Conservation (phyloP, 1,284 basidiomycete species). For the Papiliotrema nemorosa region DNA sequence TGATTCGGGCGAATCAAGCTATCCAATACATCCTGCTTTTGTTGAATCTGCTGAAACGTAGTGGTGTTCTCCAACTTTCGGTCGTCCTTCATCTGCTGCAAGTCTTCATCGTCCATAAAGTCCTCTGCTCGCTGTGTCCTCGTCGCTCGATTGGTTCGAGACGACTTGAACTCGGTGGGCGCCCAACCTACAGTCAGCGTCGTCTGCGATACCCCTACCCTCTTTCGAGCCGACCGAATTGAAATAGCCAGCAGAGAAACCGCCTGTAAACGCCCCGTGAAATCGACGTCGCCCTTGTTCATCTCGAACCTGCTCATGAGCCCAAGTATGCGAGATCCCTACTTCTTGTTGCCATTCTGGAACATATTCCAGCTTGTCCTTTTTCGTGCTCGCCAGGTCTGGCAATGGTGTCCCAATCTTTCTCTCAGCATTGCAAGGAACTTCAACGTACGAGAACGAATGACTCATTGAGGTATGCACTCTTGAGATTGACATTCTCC, state of each 20-base stretch:
- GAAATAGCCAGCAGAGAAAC: constrained; percentile 96
- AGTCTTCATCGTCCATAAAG: constrained; percentile 98
- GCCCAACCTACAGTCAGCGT: constrained; percentile 70
- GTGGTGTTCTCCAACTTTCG: constrained; percentile 61
- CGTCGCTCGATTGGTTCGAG: constrained; percentile 63
- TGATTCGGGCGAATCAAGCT: constrained; percentile 47
- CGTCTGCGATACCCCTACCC: constrained; percentile 55
- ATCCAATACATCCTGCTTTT: constrained; percentile 54
- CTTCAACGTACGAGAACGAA: constrained; percentile 69
- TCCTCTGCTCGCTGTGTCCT: constrained; percentile 72
- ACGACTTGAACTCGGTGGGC: constrained; percentile 85
- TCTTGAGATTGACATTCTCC: constrained; percentile 67
- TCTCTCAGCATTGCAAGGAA: constrained; percentile 8
- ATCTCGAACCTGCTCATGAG: constrained; percentile 61
- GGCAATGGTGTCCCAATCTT: constrained; percentile 87
- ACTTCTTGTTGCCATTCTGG: constrained; percentile 98
- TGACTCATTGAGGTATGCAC: constrained; percentile 75
- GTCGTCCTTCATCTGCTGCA: constrained; percentile 72
- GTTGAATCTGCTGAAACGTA: constrained; percentile 46
- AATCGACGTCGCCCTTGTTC: constrained; percentile 88
- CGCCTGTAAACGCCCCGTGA: constrained; percentile 97
- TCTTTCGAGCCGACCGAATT: constrained; percentile 95
- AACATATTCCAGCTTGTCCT: constrained; percentile 87
- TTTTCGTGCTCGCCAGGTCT: constrained; percentile 73
- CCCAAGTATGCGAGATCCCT: neutral